Base-by-base conservation (phyloP, 805 yeast genomes). In the Nakazawaea wickerhamii region DNA sequence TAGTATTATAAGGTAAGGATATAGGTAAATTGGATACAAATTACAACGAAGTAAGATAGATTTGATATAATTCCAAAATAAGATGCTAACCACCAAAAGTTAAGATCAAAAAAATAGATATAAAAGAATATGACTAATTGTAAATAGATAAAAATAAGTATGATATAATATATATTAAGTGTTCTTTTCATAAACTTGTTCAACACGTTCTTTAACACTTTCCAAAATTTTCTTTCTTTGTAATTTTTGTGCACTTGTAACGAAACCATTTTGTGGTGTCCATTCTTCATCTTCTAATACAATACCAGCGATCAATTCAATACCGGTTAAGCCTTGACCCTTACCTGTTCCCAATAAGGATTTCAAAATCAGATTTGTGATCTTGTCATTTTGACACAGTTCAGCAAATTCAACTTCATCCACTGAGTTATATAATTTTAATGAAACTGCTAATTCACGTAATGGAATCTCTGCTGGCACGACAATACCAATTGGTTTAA, bases 251-350 rank as follows among this genome's bases (percentile, higher is more conserved):
- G 99, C 99, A 46, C 95, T 81, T 13, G 98, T 89, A 44, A 91
- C 95, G 51, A 69, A 87, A 0, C 96, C 98, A 59, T 79, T 86
- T 64, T 88, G 93, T 33, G 99, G 98, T 31, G 98, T 93, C 98
- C 99, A 93, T 69, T 93, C 99, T 40, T 80, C 91, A 50, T 86
- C 90, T 45, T 80, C 73, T 47, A 93, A 62, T 11, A 84, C 88
- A 48, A 84, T 72, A 52, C 90, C 95, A 50, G 77, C 78, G 44
- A 93, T 59, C 50, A 91, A 70, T 66, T 93, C 98, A 52, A 88
- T 90, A 46, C 96, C 95, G 38, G 64, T 70, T 51, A 93, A 75
- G 8, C 95, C 96, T 60, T 82, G 90, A 15, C 75, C 53, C 63
- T 77, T 81, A 53, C 89, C 99, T 7, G 96, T 86, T 20, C 74